These are phyloP conservation scores for Trypanosomatidae sp. DNA, from an alignment of 208 protist species.

Conservation along the genomic window DNA sequence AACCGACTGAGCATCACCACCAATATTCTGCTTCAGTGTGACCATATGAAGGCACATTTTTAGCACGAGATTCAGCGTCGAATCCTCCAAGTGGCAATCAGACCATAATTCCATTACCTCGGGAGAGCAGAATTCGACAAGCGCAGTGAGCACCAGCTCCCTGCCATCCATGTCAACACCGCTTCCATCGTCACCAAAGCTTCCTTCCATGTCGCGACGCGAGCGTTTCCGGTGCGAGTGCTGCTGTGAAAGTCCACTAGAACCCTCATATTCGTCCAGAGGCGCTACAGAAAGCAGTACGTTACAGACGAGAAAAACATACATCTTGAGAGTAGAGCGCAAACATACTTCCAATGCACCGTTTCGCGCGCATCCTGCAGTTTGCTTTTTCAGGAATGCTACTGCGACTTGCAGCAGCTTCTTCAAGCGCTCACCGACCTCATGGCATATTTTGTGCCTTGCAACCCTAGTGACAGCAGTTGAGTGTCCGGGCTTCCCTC, in stretches of 20 bases:
- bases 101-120: constrained; percentile 71
- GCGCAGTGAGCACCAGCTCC: constrained; percentile 73
- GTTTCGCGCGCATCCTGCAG: constrained; percentile 16
- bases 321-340: constrained; percentile 89
- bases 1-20: constrained; percentile 73
- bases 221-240: constrained; percentile 43
- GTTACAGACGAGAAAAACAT: constrained; percentile 79
- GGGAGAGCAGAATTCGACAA: constrained; percentile 72
- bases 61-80: constrained; percentile 62
- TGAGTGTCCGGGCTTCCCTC: constrained; percentile 22
- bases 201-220: constrained; percentile 39
- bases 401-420: constrained; percentile 81
- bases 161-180: constrained; percentile 91
- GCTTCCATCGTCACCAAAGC: constrained; percentile 83
- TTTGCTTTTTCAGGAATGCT: constrained; percentile 58
- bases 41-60: constrained; percentile 82
- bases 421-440: constrained; percentile 79
- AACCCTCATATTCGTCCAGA: constrained; percentile 47
- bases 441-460: constrained; percentile 90
- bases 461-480: constrained; percentile 49
- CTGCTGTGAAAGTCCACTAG: constrained; percentile 21
- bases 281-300: constrained; percentile 52
- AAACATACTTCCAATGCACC: constrained; percentile 55
- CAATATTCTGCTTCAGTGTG: constrained; percentile 82
- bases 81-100: constrained; percentile 49